Conservation (phyloP, 441 rosid species). For the Bruguiera hainesii region DNA sequence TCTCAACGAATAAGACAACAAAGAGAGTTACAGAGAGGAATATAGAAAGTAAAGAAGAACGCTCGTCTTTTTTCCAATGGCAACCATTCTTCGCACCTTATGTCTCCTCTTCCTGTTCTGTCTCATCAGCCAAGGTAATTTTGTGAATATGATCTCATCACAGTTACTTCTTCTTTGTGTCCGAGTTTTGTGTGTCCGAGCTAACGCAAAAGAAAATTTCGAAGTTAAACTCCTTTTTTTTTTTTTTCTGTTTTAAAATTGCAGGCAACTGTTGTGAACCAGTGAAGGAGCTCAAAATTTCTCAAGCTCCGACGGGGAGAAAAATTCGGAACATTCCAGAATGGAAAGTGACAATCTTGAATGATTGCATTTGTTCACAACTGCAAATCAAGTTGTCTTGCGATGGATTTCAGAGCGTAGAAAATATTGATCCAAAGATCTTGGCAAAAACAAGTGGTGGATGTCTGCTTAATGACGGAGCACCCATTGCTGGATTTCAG, state of each 20-base stretch:
- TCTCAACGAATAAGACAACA: no score
- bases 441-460: background rate
- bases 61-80: background rate
- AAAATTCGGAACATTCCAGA: conserved; percentile 7
- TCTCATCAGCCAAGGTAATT: conserved; percentile 20
- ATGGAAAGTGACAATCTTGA: conserved; percentile 23
- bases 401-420: background rate
- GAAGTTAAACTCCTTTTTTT: no score
- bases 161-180: no score
- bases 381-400: background rate
- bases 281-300: conserved; percentile 5
- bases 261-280: conserved; percentile 27
- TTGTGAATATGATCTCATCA: no score
- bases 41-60: no score
- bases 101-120: conserved; percentile 8
- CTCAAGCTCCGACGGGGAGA: conserved; percentile 14
- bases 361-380: conserved; percentile 19
- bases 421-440: background rate
- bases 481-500: background rate
- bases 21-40: no score
- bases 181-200: no score
- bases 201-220: no score
- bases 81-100: background rate
- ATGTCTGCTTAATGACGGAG: background rate
- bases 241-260: background rate